A percentile compares a stretch with the other conserved stretches of the same genome.
phyloP scores from a whole-genome alignment of 257 asterid species.

The Oldenlandia corymbosa region DNA sequence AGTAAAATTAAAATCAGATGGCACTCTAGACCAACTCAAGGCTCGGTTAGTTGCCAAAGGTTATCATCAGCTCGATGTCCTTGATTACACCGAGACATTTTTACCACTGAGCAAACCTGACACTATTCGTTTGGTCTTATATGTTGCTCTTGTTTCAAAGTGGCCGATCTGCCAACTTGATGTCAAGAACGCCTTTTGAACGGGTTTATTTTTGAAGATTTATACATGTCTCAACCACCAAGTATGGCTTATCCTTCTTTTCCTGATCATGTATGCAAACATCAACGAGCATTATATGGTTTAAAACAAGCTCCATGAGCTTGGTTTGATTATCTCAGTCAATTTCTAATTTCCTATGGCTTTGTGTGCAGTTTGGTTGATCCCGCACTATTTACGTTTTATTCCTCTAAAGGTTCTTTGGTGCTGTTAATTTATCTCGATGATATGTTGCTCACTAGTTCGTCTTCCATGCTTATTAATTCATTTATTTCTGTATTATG shows the following conservation, averaged over 20 bases:
- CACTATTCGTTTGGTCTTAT: background rate
- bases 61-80: slow-evolving; percentile 4
- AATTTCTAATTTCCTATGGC: background rate
- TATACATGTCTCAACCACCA: slow-evolving; percentile 8
- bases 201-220: background rate
- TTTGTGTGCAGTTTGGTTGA: slow-evolving; percentile 9
- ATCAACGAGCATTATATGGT: background rate
- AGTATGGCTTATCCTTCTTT: background rate
- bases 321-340: background rate
- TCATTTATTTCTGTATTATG: background rate
- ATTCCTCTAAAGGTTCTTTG: background rate
- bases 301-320: slow-evolving; percentile 3
- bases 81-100: slow-evolving; percentile 11
- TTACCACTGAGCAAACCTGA: background rate
- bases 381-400: background rate
- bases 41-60: background rate
- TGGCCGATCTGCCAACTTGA: background rate
- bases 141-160: background rate
- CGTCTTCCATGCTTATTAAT: background rate
- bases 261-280: background rate
- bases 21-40: background rate
- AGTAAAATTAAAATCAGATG: background rate
- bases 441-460: slow-evolving; percentile 4
- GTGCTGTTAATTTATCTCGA: slow-evolving; percentile 4
- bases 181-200: background rate